Conservation (phyloP, 108 stramenopile species). For the Parietichytrium sp. region DNA sequence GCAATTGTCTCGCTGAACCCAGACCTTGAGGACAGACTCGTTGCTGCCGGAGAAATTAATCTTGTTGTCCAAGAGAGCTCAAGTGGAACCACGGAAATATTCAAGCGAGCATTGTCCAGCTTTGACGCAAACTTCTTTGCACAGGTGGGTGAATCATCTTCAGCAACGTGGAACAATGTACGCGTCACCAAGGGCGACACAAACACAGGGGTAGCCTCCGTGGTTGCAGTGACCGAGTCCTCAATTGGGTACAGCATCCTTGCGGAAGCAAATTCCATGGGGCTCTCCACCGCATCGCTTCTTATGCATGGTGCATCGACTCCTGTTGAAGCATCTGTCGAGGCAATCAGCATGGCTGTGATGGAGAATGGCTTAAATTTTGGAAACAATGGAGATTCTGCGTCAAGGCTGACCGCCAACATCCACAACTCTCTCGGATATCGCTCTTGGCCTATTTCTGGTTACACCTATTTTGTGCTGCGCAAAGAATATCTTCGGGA, state of each 20-base stretch:
- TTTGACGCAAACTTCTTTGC: not conserved
- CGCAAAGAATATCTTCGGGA: not conserved
- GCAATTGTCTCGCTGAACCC: not conserved
- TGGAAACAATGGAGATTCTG: not conserved
- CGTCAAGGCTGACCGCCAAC: not conserved
- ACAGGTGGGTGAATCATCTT: not conserved
- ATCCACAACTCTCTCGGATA: not conserved
- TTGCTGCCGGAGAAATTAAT: not conserved
- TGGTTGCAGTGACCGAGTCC: not conserved
- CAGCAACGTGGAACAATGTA: not conserved
- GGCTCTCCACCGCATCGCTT: not conserved
- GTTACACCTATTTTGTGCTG: slow-evolving; percentile 26
- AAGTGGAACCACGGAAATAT: not conserved
- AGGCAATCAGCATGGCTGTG: not conserved
- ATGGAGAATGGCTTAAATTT: not conserved
- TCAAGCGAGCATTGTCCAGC: not conserved
- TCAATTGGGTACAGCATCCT: slow-evolving; percentile 4
- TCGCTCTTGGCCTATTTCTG: slow-evolving; percentile 19
- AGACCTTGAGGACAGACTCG: not conserved
- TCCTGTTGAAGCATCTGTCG: not conserved
- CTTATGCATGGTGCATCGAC: not conserved
- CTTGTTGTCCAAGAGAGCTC: not conserved
- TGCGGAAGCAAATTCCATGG: slow-evolving; percentile 3
- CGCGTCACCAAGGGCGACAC: not conserved
- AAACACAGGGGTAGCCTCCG: not conserved